Percentiles rank a stretch among this genome's conserved stretches.
phyloP scores from a whole-genome alignment of 1,284 basidiomycete genomes.

The Rhizoctonia solani region DNA sequence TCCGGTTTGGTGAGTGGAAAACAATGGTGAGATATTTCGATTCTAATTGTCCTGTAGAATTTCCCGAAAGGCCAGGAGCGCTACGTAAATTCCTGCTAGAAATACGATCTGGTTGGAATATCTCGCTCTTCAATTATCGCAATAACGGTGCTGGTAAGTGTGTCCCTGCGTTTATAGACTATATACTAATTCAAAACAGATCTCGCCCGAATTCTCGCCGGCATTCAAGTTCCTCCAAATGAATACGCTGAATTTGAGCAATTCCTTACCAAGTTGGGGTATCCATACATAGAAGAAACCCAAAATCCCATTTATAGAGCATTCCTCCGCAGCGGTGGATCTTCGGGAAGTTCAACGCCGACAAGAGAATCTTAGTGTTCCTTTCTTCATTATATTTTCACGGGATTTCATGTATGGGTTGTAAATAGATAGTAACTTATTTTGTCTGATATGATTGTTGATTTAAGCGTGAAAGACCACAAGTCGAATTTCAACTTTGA shows the following conservation, averaged over 20 bases:
- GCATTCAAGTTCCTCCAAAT: conserved; percentile 83
- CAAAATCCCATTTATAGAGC: conserved; percentile 83
- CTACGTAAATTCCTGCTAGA: conserved; percentile 86
- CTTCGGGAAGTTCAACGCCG: conserved; percentile 15
- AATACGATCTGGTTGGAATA: conserved; percentile 88
- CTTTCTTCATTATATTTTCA: conserved; percentile 5
- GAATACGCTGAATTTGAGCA: conserved; percentile 69
- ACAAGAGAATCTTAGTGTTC: neutral
- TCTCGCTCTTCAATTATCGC: conserved; percentile 95
- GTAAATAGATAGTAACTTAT: conserved; percentile 17
- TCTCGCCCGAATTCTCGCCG: conserved; percentile 88
- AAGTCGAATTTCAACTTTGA: neutral
- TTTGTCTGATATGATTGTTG: neutral
- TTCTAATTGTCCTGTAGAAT: conserved; percentile 61
- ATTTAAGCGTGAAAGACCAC: neutral
- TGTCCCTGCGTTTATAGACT: neutral
- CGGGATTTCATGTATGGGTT: conserved; percentile 3
- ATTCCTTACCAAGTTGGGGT: conserved; percentile 80
- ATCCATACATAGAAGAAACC: conserved; percentile 92
- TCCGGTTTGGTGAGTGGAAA: conserved; percentile 78
- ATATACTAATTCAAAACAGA: conserved; percentile 54
- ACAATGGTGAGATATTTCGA: neutral
- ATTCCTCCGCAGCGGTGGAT: conserved; percentile 54
- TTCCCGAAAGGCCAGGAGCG: conserved; percentile 94
- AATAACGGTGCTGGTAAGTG: conserved; percentile 90